Evolutionary conservation across 2,329 filamentous ascomycete species (phyloP), one percentile per base, ranked within the genome.

Genomic region (Capronia americana): DNA sequence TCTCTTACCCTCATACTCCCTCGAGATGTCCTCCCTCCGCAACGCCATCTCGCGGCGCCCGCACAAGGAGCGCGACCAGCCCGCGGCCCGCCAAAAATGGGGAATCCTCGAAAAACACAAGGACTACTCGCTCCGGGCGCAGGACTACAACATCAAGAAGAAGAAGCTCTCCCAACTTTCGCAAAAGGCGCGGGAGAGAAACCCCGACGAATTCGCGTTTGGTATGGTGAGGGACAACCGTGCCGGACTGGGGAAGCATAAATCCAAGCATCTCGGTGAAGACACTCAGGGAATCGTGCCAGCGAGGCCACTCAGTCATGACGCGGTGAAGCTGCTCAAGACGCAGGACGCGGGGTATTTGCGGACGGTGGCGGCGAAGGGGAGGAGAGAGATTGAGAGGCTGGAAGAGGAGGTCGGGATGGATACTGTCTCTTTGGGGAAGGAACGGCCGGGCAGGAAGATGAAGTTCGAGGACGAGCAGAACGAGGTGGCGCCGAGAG

Each of bases 51-150:
- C 92, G 73, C 87, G 92, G 79, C 92, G 92, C 75, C 90, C 92
- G 72, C 94, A 98, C 80, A 87, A 90, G 73, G 95, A 98, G 84
- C 90, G 95, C 74, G 91, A 92, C 41, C 95, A 98, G 79, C 91
- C 93, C 48, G 80, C 87, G 70, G 91, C 93, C 76, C 92, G 95
- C 61, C 83, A 89, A 71, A 92, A 92, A 82, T 92, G 93, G 80
- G 95, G 95, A 70, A 86, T 98, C 24, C 88, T 98, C 68, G 95
- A 98, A 79, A 98, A 99, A 82, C 91, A 95, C 85, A 97, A 97
- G 83, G 87, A 90, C 79, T 90, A 90, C 80, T 84, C 85, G 67
- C 85, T 89, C 64, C 86, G 87, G 61, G 87, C 87, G 20, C 81
- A 83, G 75, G 87, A 89, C 78, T 87, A 88, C 80, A 87, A 87